Conservation (phyloP, 768 basidiomycete species). For the Melanogaster broomeanus region DNA sequence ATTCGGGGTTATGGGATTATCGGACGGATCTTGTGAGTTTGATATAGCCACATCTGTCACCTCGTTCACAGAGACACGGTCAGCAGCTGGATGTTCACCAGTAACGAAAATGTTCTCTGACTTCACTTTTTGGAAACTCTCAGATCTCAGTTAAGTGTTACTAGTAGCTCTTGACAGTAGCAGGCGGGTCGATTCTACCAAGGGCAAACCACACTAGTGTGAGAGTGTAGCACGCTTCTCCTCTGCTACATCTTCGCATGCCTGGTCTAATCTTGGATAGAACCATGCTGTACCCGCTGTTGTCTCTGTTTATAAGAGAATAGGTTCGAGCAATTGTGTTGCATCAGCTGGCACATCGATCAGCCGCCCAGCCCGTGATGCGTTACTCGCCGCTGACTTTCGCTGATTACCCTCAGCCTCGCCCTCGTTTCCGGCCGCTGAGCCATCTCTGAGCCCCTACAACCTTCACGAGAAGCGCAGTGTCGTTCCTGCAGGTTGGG, state of each 20-base stretch:
- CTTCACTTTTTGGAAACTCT: neutral
- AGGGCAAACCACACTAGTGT: neutral
- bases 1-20: too few relatives aligned
- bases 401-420: conserved; percentile 9
- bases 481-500: conserved; percentile 38
- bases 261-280: neutral
- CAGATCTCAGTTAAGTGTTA: neutral
- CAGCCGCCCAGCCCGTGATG: conserved; percentile 9
- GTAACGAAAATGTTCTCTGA: too few relatives aligned
- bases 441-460: conserved; percentile 16
- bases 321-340: neutral
- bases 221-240: neutral
- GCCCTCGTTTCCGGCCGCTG: conserved; percentile 17
- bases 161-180: neutral
- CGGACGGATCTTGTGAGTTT: too few relatives aligned
- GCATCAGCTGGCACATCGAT: neutral
- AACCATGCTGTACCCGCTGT: conserved; percentile 4
- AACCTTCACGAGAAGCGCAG: conserved; percentile 44
- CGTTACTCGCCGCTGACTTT: conserved; percentile 4
- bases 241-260: neutral
- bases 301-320: conserved; percentile 1
- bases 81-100: too few relatives aligned
- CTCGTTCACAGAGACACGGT: too few relatives aligned
- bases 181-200: neutral
- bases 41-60: too few relatives aligned